Base-by-base conservation (phyloP, 2,329 filamentous ascomycete genomes). In the Aspergillus quadrilineatus region DNA sequence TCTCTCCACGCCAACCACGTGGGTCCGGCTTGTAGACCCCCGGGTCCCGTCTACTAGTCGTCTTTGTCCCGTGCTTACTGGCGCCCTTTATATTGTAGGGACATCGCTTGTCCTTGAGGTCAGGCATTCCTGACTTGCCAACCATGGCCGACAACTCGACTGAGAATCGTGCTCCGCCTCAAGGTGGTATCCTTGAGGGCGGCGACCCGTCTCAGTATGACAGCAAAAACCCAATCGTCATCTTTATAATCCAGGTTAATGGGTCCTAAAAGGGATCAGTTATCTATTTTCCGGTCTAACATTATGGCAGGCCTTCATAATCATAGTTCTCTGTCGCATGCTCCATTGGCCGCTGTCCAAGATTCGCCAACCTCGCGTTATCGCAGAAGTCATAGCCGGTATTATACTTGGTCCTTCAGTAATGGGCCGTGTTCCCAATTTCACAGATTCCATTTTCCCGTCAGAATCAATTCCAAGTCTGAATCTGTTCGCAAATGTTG, bases 401-500 rank as follows among this genome's bases (percentile, higher is more conserved):
- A 90, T 94, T 67, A 73, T 96, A 37, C 82, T 96, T 1, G 92
- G 92, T 3, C 92, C 92, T 1, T 94, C 92, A 0, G 89, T 95
- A 22, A 88, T 96, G 85, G 91, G 91, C 67, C 86, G 88, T 51
- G 91, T 96, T 22, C 90, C 90, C 1, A 85, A 87, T 39, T 96
- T 96, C 76, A 80, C 84, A 50, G 74, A 79, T 2, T 80, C 87
- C 61, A 93, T 96, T 62, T 96, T 96, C 67, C 91, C 92, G 0
- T 68, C 78, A 0, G 83, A 77, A 0, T 92, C 90, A 2, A 89
- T 95, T 72, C 86, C 90, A 2, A 85, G 87, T 51, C 78, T 96
- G 49, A 87, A 79, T 64, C 82, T 92, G 53, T 89, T 90, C 44
- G 91, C 92, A 44, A 96, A 94, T 64, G 75, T 96, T 3, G 92